A percentile compares a stretch with the other conserved stretches of the same genome.
Evolutionary conservation across 495 filamentous ascomycete species (phyloP).

Genomic region (Pseudotulostoma volvatum): DNA sequence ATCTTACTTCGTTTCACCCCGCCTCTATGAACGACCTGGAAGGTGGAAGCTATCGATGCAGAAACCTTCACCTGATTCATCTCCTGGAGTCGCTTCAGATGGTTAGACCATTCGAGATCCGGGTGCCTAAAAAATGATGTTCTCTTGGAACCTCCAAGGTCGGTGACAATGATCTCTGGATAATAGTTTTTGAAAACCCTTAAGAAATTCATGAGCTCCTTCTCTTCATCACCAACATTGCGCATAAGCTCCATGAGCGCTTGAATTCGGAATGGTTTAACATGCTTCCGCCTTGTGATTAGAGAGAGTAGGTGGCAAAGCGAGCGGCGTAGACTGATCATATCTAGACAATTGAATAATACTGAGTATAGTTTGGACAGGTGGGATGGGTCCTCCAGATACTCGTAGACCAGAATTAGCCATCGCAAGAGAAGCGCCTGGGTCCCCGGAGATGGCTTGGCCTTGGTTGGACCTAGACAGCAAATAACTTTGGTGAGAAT

Average conservation of each 20-base stretch:
- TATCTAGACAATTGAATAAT: constrained; percentile 72
- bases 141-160: constrained; percentile 26
- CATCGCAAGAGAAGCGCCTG: constrained; percentile 60
- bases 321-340: constrained; percentile 37
- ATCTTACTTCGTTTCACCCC: constrained; percentile 28
- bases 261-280: constrained; percentile 73
- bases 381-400: constrained; percentile 46
- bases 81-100: constrained; percentile 49
- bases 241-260: constrained; percentile 45
- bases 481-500: constrained; percentile 52
- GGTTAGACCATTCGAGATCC: constrained; percentile 59
- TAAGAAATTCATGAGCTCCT: constrained; percentile 59
- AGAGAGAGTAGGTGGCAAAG: constrained; percentile 73
- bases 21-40: constrained; percentile 30
- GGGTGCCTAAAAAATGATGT: constrained; percentile 46
- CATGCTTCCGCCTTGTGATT: constrained; percentile 74
- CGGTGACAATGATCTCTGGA: constrained; percentile 71
- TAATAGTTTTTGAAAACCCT: constrained; percentile 79
- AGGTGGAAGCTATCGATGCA: constrained; percentile 12
- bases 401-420: constrained; percentile 63
- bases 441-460: constrained; percentile 55
- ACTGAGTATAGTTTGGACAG: constrained; percentile 60
- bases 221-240: constrained; percentile 41
- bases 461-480: constrained; percentile 59
- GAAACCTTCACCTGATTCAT: constrained; percentile 26